Conservation (phyloP, 2,329 filamentous ascomycete genomes). For the Fusarium circinatum region DNA sequence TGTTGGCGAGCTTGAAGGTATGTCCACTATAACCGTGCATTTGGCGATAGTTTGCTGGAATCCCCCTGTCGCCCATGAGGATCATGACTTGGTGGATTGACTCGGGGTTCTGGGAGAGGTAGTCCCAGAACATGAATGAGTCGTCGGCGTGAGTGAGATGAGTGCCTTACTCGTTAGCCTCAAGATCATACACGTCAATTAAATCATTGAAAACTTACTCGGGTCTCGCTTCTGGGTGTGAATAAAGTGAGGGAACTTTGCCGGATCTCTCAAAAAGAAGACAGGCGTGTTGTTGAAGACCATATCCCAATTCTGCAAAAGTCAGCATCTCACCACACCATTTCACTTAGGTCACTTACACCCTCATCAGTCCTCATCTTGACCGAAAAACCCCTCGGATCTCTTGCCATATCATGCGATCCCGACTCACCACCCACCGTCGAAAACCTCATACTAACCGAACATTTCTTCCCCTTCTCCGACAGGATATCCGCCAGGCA, state of each 20-base stretch:
- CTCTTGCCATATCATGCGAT: slow-evolving; percentile 76
- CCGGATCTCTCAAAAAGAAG: slow-evolving; percentile 79
- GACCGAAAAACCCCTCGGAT: slow-evolving; percentile 77
- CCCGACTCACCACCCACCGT: slow-evolving; percentile 80
- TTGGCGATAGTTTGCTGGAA: no score
- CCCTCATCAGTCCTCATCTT: slow-evolving; percentile 72
- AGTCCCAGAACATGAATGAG: slow-evolving; percentile 53
- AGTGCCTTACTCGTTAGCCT: slow-evolving; percentile 50
- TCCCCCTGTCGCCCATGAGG: slow-evolving; percentile 66
- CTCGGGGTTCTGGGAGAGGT: slow-evolving; percentile 67
- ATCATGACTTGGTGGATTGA: slow-evolving; percentile 68
- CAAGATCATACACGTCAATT: no score
- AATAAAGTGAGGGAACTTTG: slow-evolving; percentile 79
- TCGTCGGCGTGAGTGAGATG: slow-evolving; percentile 61
- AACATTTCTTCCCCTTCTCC: slow-evolving; percentile 74
- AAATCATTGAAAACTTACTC: no score
- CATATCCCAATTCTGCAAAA: neutral
- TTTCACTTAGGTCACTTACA: neutral
- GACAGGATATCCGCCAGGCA: slow-evolving; percentile 64
- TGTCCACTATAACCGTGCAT: slow-evolving; percentile 18
- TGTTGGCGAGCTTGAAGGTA: slow-evolving; percentile 13
- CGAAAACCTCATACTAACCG: slow-evolving; percentile 75
- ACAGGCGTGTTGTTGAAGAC: slow-evolving; percentile 69
- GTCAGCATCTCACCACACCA: neutral
- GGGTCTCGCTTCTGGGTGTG: slow-evolving; percentile 81